Evolutionary conservation across 371 early-diverging fungal species (phyloP), one percentile per base, ranked within the genome.

Genomic region (Paraphysoderma sedebokerense): DNA sequence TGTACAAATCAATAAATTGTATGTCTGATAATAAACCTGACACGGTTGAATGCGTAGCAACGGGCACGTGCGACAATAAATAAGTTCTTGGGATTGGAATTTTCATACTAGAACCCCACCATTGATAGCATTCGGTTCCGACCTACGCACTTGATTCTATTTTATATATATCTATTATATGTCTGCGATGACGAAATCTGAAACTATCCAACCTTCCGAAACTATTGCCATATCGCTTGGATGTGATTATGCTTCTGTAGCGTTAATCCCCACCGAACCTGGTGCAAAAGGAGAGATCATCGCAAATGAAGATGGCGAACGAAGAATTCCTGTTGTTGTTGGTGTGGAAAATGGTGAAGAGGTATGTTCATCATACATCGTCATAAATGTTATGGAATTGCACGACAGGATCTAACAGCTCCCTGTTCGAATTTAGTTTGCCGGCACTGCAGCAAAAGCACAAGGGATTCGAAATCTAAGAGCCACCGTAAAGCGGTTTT

Each of bases 231-330:
- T 42, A 2, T 42, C 42, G 27, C 26, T 42, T 31, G 42, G 42
- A 9, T 42, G 30, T 31, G 42, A 42, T 28, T 42, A 42, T 22
- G 26, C 42, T 17, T 30, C 42, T 11, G n/a, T 42, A 17, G 31
- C 42, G 42, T 31, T 42, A 9, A 17, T 42, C 30, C 42, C 42
- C 27, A 28, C 26, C 28, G 42, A 11, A 19, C 30, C 42, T 17
- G 42, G 42, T 31, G 19, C 15, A 8, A 28, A 32, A 28, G 42
- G 42, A 49, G 88, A 91, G 56, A 79, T 87, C 60, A 89, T 95
- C 59, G 93, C 96, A 56, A 92, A 95, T 70, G 90, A 87, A 61
- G 96, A 95, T 61, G 96, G 96, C 67, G 92, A 92, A 63, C 74
- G 92, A 58, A 81, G 84, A 65, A 90, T 90, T 55, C 87, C 96